Evolutionary conservation across 2,329 filamentous ascomycete species (phyloP).

Genomic region (Fusarium globosum): DNA sequence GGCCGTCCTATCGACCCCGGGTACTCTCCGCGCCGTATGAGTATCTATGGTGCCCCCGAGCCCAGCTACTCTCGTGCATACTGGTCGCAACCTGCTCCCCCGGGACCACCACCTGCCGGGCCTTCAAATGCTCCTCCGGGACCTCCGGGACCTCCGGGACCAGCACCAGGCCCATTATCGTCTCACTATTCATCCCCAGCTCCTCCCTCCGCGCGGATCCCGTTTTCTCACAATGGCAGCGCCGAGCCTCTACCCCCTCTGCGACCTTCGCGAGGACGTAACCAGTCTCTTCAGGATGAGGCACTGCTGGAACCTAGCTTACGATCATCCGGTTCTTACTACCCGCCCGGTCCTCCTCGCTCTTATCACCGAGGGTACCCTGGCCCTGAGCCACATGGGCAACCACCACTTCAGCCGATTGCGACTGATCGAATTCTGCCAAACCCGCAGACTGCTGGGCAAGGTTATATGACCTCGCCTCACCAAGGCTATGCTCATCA

Average conservation of each 20-base stretch:
- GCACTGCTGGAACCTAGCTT: slow-evolving; percentile 48
- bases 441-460: slow-evolving; percentile 47
- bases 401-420: slow-evolving; percentile 46
- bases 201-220: slow-evolving; percentile 46
- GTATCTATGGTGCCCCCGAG: slow-evolving; percentile 46
- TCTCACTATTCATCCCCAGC: slow-evolving; percentile 46
- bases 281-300: slow-evolving; percentile 51
- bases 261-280: slow-evolving; percentile 52
- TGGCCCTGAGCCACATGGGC: slow-evolving; percentile 45
- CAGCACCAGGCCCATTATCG: slow-evolving; percentile 35
- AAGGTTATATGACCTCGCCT: slow-evolving; percentile 51
- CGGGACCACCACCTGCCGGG: slow-evolving; percentile 43
- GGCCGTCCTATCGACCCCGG: slow-evolving; percentile 49
- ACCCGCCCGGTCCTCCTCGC: slow-evolving; percentile 46
- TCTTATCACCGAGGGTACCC: slow-evolving; percentile 49
- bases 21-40: slow-evolving; percentile 48
- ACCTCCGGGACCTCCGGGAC: slow-evolving; percentile 30
- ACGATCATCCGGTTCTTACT: slow-evolving; percentile 49
- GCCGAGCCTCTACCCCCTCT: slow-evolving; percentile 54
- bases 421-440: slow-evolving; percentile 50
- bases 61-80: slow-evolving; percentile 49
- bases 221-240: slow-evolving; percentile 51
- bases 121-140: slow-evolving; percentile 30
- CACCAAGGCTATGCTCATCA: slow-evolving; percentile 48
- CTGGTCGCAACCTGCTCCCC: slow-evolving; percentile 50